Percentiles rank a stretch among this genome's conserved stretches.
phyloP scores from a whole-genome alignment of 177 flowering plant genomes.

The Vitis hybrid region DNA sequence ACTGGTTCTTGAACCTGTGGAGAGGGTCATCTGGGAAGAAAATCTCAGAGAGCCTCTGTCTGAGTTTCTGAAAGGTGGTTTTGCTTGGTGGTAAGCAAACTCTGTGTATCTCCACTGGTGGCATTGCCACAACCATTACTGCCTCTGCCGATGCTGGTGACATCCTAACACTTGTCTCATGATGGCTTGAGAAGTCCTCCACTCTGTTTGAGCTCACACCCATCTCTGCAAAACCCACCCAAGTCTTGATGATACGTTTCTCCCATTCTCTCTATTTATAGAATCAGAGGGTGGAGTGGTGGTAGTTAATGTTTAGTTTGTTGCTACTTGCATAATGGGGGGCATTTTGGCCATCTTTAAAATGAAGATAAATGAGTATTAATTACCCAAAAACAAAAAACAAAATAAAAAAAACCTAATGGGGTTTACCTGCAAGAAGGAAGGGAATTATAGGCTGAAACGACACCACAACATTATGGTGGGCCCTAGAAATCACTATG shows the following conservation, averaged over 20 bases:
- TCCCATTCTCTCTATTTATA: conserved; percentile 13
- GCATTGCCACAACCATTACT: conserved; percentile 10
- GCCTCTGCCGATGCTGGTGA: not conserved
- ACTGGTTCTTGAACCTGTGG: conserved; percentile 55
- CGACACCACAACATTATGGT: conserved; percentile 1
- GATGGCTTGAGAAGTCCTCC: conserved; percentile 15
- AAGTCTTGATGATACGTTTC: not conserved
- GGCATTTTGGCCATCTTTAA: conserved; percentile 1
- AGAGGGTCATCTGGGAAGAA: conserved; percentile 79
- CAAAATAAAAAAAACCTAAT: too few species aligned
- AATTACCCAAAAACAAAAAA: too few species aligned
- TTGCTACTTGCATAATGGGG: not conserved
- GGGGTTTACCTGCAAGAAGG: not conserved
- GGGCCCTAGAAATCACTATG: not conserved
- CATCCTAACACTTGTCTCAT: conserved; percentile 12
- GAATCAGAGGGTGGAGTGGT: conserved; percentile 9
- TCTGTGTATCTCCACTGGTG: conserved; percentile 38
- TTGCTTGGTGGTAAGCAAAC: conserved; percentile 52
- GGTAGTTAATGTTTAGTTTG: conserved; percentile 8
- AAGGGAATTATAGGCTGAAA: not conserved
- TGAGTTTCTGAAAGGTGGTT: conserved; percentile 50
- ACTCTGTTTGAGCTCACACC: conserved; percentile 41
- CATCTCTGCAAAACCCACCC: conserved; percentile 22
- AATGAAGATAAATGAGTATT: not conserved
- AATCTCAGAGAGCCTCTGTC: conserved; percentile 43